phyloP scores from a whole-genome alignment of 139 green algal species.

The Tetradesmus obliquus region DNA sequence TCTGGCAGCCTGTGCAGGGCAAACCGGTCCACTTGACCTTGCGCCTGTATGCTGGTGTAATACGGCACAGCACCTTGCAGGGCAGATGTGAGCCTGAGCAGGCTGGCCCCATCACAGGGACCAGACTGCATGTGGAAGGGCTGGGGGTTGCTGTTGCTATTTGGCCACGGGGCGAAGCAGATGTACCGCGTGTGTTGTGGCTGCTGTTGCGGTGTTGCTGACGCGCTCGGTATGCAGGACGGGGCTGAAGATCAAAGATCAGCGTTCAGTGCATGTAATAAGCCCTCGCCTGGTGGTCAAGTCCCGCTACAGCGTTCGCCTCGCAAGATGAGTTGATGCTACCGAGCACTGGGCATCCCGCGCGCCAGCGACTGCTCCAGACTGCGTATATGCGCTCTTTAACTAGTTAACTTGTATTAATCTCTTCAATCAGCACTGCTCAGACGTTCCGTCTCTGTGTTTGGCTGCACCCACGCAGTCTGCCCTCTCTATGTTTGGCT shows the following conservation, averaged over 20 bases:
- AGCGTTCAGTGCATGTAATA: not conserved
- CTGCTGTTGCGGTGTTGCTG: not conserved
- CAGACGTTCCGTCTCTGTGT: too few relatives aligned
- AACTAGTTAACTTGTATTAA: too few relatives aligned
- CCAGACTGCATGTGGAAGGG: not conserved
- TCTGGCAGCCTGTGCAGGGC: not conserved
- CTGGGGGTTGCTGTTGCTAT: not conserved
- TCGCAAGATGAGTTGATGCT: too few relatives aligned
- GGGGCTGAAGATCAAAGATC: too few relatives aligned
- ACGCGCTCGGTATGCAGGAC: not conserved
- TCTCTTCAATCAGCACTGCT: too few relatives aligned
- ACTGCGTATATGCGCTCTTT: too few relatives aligned
- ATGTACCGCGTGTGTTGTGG: not conserved
- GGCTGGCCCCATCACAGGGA: not conserved
- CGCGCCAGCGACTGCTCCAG: too few relatives aligned
- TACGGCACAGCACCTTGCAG: not conserved
- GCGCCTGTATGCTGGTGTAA: not conserved
- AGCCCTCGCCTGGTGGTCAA: not conserved
- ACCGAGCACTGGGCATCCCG: too few relatives aligned
- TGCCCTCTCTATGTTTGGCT: too few relatives aligned
- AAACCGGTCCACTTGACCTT: not conserved
- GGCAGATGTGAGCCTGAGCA: not conserved
- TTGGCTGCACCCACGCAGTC: too few relatives aligned
- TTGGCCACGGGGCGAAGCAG: not conserved
- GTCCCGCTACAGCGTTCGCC: not conserved